Evolutionary conservation across 495 filamentous ascomycete genomes (phyloP).

Genomic region (Terfezia boudieri): DNA sequence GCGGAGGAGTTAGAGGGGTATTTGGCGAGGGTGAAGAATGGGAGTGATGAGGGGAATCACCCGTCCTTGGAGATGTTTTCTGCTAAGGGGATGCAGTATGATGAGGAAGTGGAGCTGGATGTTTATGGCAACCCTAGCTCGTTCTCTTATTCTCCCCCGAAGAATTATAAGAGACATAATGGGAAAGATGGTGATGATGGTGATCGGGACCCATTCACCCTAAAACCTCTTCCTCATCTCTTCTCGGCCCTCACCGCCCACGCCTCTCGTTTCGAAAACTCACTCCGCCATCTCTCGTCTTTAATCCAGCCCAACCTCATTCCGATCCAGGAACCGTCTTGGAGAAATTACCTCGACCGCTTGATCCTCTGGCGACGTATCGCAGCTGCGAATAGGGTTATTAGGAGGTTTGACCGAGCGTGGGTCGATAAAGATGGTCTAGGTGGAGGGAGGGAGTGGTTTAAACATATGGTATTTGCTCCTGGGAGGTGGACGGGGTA

Average conservation of each 20-base stretch:
- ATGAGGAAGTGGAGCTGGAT: background rate
- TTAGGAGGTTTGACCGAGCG: conserved; percentile 10
- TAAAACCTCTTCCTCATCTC: background rate
- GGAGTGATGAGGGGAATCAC: background rate
- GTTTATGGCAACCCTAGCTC: background rate
- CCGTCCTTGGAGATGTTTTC: background rate
- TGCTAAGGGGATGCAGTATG: background rate
- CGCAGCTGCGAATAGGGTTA: background rate
- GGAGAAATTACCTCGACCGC: background rate
- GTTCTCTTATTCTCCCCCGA: background rate
- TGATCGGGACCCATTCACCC: background rate
- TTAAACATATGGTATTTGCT: conserved; percentile 17
- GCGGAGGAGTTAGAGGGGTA: conserved; percentile 10
- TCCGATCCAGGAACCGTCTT: background rate
- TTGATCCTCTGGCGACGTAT: background rate
- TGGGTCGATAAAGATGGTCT: conserved; percentile 10
- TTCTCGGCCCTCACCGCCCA: background rate
- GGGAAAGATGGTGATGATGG: background rate
- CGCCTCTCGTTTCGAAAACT: background rate
- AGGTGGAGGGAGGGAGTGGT: conserved; percentile 9
- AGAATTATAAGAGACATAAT: background rate
- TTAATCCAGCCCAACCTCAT: background rate
- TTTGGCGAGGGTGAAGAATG: conserved; percentile 3
- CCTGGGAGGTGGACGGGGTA: conserved; percentile 16
- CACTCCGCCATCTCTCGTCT: background rate